phyloP scores from a whole-genome alignment of 1,284 basidiomycete genomes.

The Tilletiopsis washingtonensis region DNA sequence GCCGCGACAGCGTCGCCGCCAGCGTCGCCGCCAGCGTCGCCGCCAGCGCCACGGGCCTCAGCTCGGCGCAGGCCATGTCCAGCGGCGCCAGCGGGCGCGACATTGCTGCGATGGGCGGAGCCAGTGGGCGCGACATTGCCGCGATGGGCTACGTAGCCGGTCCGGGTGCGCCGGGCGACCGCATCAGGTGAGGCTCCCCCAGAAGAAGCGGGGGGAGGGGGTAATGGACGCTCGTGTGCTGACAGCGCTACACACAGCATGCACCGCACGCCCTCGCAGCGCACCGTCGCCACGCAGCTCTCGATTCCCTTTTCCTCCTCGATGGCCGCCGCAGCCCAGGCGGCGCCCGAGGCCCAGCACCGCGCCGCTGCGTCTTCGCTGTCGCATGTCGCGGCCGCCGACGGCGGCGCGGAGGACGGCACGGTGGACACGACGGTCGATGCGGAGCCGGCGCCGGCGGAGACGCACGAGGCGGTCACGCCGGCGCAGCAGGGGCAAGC shows the following conservation, averaged over 20 bases:
- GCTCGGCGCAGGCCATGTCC: conserved; percentile 26
- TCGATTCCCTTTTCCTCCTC: conserved; percentile 31
- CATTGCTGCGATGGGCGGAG: neutral
- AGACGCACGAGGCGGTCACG: too few relatives aligned
- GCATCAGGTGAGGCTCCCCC: conserved; percentile 10
- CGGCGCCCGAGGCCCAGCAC: too few relatives aligned
- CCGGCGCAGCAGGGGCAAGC: too few relatives aligned
- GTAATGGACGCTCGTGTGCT: conserved; percentile 11
- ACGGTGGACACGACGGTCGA: too few relatives aligned
- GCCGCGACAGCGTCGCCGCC: conserved; percentile 9
- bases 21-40: conserved; percentile 20
- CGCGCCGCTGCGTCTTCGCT: too few relatives aligned
- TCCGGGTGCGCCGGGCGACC: conserved; percentile 9
- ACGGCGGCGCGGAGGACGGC: too few relatives aligned
- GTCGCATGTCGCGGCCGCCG: too few relatives aligned
- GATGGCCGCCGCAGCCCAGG: neutral
- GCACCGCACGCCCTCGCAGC: conserved; percentile 34
- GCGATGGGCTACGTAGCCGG: neutral
- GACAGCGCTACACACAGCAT: conserved; percentile 20
- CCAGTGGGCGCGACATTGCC: neutral
- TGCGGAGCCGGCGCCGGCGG: too few relatives aligned
- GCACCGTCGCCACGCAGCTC: conserved; percentile 36
- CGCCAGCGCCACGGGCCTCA: conserved; percentile 29
- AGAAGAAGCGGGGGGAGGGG: neutral
- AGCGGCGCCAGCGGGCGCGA: neutral